Percentiles rank a stretch among this genome's conserved stretches.
phyloP scores from a whole-genome alignment of 257 asterid species.

The Lithospermum erythrorhizon region DNA sequence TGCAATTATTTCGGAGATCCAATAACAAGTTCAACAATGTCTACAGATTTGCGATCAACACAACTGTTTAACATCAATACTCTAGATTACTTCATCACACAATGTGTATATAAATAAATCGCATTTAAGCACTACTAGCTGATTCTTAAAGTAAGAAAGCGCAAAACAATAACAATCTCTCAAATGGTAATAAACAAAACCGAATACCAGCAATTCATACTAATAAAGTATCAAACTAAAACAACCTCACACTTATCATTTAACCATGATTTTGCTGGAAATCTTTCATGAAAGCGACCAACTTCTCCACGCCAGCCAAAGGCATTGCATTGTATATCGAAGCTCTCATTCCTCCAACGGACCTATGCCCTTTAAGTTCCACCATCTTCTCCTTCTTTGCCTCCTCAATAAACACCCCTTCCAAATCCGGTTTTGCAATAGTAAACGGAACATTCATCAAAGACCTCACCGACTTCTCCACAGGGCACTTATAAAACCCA shows the following conservation, averaged over 20 bases:
- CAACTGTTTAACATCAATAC: too few relatives aligned
- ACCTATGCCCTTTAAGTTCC: conserved; percentile 68
- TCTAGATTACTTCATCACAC: too few relatives aligned
- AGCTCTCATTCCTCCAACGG: conserved; percentile 98
- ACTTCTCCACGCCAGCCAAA: conserved; percentile 73
- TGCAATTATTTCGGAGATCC: background rate
- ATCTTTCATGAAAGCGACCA: conserved; percentile 92
- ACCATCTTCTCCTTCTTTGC: conserved; percentile 94
- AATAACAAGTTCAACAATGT: background rate
- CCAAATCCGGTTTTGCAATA: conserved; percentile 57
- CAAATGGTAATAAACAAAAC: background rate
- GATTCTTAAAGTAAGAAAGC: background rate
- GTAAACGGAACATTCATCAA: conserved; percentile 70
- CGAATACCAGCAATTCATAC: background rate
- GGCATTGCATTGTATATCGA: conserved; percentile 98
- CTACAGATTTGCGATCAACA: too few relatives aligned
- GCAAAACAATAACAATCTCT: background rate
- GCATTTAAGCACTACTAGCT: background rate
- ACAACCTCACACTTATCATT: background rate
- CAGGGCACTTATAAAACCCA: conserved; percentile 80
- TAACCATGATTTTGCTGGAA: conserved; percentile 77
- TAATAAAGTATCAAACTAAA: background rate
- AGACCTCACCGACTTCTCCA: conserved; percentile 76
- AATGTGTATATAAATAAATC: too few relatives aligned
- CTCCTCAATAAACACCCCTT: conserved; percentile 76